A percentile compares a stretch with the other conserved stretches of the same genome.
These are phyloP conservation scores for Trifolium pratense DNA, from an alignment of 306 rosid species.

Conservation along the genomic window DNA sequence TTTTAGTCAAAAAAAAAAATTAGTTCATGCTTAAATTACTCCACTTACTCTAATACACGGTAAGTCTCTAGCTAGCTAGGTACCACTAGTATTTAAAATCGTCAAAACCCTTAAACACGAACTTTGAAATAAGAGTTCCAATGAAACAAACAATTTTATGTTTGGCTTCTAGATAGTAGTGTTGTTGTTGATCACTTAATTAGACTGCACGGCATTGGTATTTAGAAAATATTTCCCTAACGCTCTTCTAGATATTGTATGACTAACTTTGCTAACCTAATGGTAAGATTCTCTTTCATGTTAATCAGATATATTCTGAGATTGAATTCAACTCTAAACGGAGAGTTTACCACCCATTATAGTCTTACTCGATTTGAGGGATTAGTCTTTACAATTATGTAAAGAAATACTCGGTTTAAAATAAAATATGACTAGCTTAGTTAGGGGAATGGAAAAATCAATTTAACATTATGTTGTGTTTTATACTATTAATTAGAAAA, in stretches of 20 bases:
- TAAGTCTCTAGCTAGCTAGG: not conserved
- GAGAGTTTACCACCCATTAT: too few relatives aligned
- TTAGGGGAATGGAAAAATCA: not conserved
- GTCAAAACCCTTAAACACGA: not conserved
- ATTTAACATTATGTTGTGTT: not conserved
- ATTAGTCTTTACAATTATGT: too few relatives aligned
- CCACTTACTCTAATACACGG: not conserved
- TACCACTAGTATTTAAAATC: not conserved
- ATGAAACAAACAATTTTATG: not conserved
- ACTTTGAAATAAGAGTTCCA: not conserved
- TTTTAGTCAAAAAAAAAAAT: too few relatives aligned
- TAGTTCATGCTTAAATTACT: not conserved
- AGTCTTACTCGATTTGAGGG: too few relatives aligned
- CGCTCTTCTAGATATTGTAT: conserved; percentile 33
- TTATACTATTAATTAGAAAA: not conserved
- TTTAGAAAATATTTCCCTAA: conserved; percentile 27
- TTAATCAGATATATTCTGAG: too few relatives aligned
- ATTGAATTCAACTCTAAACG: too few relatives aligned
- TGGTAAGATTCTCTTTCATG: too few relatives aligned
- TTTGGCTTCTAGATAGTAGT: conserved; percentile 23
- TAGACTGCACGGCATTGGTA: conserved; percentile 33
- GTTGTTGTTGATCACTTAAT: conserved; percentile 1
- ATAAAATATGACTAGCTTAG: not conserved
- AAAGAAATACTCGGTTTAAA: too few relatives aligned
- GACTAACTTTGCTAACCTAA: not conserved